phyloP scores from a whole-genome alignment of 768 basidiomycete genomes.

The Coprinopsis cinerea region DNA sequence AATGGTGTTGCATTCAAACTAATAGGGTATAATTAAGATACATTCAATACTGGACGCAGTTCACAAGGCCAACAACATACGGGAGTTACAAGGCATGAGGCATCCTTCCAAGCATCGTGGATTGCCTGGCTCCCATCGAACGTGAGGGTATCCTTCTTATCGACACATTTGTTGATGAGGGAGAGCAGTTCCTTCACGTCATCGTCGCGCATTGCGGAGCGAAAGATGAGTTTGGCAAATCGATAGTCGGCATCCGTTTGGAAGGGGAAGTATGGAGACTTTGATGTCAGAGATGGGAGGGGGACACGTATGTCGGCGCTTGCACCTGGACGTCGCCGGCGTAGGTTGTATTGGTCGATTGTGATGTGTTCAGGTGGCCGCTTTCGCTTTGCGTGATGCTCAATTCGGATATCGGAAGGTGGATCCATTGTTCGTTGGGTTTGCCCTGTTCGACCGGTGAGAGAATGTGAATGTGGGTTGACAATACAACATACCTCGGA shows the following conservation, averaged over 20 bases:
- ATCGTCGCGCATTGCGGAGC: neutral
- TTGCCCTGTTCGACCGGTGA: too few species aligned
- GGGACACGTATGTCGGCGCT: too few species aligned
- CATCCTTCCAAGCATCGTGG: constrained; percentile 1
- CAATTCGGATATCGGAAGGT: too few species aligned
- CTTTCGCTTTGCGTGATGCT: too few species aligned
- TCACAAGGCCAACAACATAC: neutral
- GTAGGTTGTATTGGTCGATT: too few species aligned
- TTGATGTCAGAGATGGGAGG: too few species aligned
- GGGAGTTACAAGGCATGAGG: neutral
- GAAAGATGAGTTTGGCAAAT: neutral
- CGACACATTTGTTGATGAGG: neutral
- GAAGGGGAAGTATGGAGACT: too few species aligned
- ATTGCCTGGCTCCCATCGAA: neutral
- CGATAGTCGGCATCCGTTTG: neutral
- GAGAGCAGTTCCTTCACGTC: constrained; percentile 3
- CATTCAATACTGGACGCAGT: neutral
- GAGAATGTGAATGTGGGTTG: too few species aligned
- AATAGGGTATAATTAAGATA: neutral
- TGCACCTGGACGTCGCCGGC: too few species aligned
- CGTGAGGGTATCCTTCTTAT: neutral
- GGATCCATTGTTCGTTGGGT: too few species aligned
- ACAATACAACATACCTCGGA: too few species aligned
- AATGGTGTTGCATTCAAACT: neutral
- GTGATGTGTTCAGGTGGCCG: too few species aligned